phyloP scores from a whole-genome alignment of 2,329 filamentous ascomycete species.

The Chaetothyriales sp. region DNA sequence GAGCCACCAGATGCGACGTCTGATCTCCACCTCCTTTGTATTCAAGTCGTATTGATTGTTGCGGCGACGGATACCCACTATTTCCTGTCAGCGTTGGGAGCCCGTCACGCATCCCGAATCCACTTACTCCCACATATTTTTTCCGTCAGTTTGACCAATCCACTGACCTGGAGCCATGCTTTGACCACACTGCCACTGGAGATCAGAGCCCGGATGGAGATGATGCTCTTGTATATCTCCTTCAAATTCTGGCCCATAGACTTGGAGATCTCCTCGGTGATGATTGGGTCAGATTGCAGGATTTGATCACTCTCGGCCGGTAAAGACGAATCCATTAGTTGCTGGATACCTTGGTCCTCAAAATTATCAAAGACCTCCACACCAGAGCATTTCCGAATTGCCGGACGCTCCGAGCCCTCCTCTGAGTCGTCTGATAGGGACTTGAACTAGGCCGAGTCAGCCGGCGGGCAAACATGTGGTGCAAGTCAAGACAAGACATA shows the following conservation, averaged over 20 bases:
- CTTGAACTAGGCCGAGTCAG: slow-evolving; percentile 6
- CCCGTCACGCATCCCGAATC: not conserved
- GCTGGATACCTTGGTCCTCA: not conserved
- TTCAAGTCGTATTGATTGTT: not conserved
- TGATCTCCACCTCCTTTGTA: slow-evolving; percentile 1
- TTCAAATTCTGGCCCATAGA: not conserved
- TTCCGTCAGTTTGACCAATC: slow-evolving; percentile 7
- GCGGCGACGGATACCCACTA: slow-evolving; percentile 5
- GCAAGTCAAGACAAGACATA: not conserved
- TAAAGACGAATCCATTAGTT: not conserved
- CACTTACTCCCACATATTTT: slow-evolving; percentile 7
- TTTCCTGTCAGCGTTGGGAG: not conserved
- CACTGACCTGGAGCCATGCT: slow-evolving; percentile 8
- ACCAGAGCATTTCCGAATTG: slow-evolving; percentile 5
- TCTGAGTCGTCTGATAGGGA: slow-evolving; percentile 1
- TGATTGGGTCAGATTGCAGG: not conserved
- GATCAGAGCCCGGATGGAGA: slow-evolving; percentile 4
- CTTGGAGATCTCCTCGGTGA: not conserved
- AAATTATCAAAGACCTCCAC: slow-evolving; percentile 5
- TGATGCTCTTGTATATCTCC: not conserved
- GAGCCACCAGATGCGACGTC: slow-evolving; percentile 11
- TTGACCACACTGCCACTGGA: slow-evolving; percentile 5
- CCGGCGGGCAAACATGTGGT: not conserved
- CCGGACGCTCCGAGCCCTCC: slow-evolving; percentile 1
- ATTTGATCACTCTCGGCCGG: not conserved